These are phyloP conservation scores for Blepharisma japonicum DNA, from an alignment of 73 alveolate genomes.

Conservation along the genomic window DNA sequence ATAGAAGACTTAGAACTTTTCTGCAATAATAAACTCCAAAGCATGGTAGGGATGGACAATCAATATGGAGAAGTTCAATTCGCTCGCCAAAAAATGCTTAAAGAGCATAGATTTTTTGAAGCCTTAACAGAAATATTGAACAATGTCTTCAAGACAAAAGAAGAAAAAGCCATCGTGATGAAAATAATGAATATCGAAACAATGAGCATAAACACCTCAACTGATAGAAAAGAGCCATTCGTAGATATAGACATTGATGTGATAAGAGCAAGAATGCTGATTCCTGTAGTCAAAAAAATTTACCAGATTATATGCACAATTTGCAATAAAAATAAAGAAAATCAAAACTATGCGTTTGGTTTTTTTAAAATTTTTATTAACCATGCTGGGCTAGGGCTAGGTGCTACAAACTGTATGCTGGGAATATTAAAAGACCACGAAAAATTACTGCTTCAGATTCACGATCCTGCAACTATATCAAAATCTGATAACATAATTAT, in stretches of 20 bases:
- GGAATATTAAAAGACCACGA: conserved; percentile 27
- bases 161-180: too few relatives aligned
- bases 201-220: too few relatives aligned
- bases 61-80: conserved; percentile 6
- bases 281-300: conserved; percentile 15
- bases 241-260: too few relatives aligned
- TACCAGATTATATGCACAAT: not conserved
- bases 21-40: conserved; percentile 16
- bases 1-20: conserved; percentile 12
- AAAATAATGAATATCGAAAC: too few relatives aligned
- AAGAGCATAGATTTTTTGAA: conserved; percentile 23
- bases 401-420: conserved; percentile 26
- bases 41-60: conserved; percentile 10
- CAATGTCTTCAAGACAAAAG: not conserved
- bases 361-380: not conserved
- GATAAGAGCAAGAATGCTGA: too few relatives aligned
- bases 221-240: too few relatives aligned
- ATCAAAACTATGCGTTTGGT: conserved; percentile 1
- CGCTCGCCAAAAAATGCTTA: conserved; percentile 26
- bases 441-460: conserved; percentile 19
- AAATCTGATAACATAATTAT: not conserved
- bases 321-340: conserved; percentile 25
- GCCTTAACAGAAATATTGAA: conserved; percentile 16
- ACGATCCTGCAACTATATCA: not conserved
- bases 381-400: conserved; percentile 11